Evolutionary conservation across 345 rosid species (phyloP), one percentile per base, ranked within the genome.

Genomic region (Syzygium oleosum): DNA sequence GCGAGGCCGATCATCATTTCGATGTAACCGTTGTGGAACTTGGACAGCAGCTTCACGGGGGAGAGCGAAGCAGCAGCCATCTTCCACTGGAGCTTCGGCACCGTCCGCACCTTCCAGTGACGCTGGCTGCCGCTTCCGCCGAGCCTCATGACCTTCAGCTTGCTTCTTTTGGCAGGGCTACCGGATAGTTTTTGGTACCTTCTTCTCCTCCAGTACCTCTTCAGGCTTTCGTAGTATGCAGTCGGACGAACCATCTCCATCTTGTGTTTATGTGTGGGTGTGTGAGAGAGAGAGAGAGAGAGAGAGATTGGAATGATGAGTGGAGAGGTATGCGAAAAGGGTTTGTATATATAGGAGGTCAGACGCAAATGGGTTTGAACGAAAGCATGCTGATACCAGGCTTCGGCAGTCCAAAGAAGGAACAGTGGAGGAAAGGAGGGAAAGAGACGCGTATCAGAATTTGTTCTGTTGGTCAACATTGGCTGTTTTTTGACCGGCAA

Each of bases 161-260:
- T 90, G 88, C 85, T 90, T 15, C 31, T 87, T 51, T 16, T 52
- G 27, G 14, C 31, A 27, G 53, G 49, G 31, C 56, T 29, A 29
- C 85, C 49, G 1, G 80, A 49, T 21, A 93, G 87, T 63, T 88
- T 90, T 34, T 90, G 92, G 90, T 92, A 92, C 79, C 88, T 88
- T 84, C 85, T 93, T 78, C 93, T 90, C 85, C 91, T 91, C 92
- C 92, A 88, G 53, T n/a, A 85, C 88, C 94, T 92, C 90, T 93
- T 92, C 89, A 91, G 43, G 88, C 46, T 89, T 25, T 90, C 89
- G 52, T 84, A 88, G 41, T 12, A 88, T 2, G 89, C 52, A 27
- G 85, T 65, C 22, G 49, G 54, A 6, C 88, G 84, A 61, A 85
- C 84, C 11, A 87, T 65, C 87, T 89, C 91, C 94, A 92, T 93